Evolutionary conservation across 768 basidiomycete genomes (phyloP), one percentile per base, ranked within the genome.

Genomic region (Hirschioporus abietinus): DNA sequence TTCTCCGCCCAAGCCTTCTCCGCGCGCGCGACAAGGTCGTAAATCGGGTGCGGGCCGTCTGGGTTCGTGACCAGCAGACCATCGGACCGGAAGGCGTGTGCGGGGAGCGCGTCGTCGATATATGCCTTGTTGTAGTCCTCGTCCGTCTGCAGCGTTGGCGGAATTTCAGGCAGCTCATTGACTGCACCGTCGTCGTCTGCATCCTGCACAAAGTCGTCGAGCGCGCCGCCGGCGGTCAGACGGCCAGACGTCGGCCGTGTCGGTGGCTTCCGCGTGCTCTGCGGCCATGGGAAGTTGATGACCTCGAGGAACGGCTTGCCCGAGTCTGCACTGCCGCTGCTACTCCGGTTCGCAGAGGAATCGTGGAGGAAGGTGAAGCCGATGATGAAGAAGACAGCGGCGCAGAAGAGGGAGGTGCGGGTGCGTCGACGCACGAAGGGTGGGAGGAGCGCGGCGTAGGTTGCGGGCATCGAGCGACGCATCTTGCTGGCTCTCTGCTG

Each of bases 41-140:
- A 76, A n/a, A 84, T 79, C 0, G 83, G 83, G 68, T 84, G 82
- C 1, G 74, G 69, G 0, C 76, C 79, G 5, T 74, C 60, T 0
- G 74, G 74, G 60, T 80, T 76, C 67, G 78, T 77, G 24, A 74
- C 60, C 9, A 80, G 71, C 25, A 78, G 66, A 0, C 79, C 79
- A 27, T 76, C 73, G 0, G 67, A n/a, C 1, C 72, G 67, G 30
- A 71, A 66, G 0, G 64, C 67, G 62, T 80, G 78, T 18, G 64
- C 42, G 20, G 42, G 42, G 15, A 52, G 42, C 5, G 42, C 8
- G 25, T 52, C 42, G 42, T 15, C 42, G 42, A 52, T 10, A 15
- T 30, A 30, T 8, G 30, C 30, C 4, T 52, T 10, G 42, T 52
- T 20, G 42, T 52, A 52, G 42, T 52, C 42, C 42, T 52, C 42